Evolutionary conservation across 116 monocot genomes (phyloP), one percentile per base, ranked within the genome.

Genomic region (Zostera marina): DNA sequence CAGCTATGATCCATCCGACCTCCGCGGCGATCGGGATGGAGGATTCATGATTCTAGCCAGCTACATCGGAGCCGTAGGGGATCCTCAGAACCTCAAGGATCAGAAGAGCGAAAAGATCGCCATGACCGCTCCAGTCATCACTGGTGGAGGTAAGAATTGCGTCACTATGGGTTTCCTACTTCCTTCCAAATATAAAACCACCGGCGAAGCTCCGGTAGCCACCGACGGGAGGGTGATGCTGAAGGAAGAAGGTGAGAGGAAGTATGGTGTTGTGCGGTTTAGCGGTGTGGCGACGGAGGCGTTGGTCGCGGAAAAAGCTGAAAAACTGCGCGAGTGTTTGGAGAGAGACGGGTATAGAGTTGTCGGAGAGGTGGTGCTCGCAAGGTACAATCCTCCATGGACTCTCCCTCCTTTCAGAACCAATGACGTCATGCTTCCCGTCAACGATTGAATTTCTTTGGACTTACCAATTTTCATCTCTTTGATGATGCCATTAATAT

Each of bases 341-440:
- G 82, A 80, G 78, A 82, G 76, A 45, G 94, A 94, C n/a, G 94
- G 81, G 47, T 58, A 70, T 38, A 69, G 53, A 56, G 68, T 77
- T 11, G 55, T 47, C 0, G 85, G 82, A 3, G 71, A 79, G 4
- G 67, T 66, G 45, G 22, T 82, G 58, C 80, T 88, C 9, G 94
- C 80, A 2, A 72, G 94, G 73, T 94, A 85, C 54, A 94, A 94
- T 67, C 94, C 94, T 39, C 94, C 85, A 25, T 94, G 81, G 77
- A 94, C 94, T 11, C 56, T 94, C 41, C 94, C 94, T 39, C 66
- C 68, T 9, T 67, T 94, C 11, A 76, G 94, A 64, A 94, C 85
- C 26, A 94, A 94, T 26, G 94, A 94, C 51, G 72, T 94, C 73
- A 81, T 88, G 81, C 11, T 87, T 13, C 79, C 72, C 10, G 13